phyloP scores from a whole-genome alignment of 2,329 filamentous ascomycete genomes.

The Dothistroma pini region DNA sequence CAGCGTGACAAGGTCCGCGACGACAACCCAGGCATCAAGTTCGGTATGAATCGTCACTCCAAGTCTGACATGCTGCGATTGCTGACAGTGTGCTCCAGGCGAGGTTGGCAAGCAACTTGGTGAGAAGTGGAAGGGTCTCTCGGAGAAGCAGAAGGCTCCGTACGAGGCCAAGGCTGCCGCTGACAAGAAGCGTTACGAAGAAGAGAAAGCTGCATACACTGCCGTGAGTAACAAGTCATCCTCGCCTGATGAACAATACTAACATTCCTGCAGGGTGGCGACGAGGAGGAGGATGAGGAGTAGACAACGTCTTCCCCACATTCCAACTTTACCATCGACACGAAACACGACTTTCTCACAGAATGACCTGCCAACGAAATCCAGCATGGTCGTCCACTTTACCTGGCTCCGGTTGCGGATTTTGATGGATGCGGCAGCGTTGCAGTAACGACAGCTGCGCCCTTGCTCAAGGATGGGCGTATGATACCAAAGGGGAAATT shows the following conservation, averaged over 20 bases:
- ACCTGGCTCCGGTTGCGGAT: constrained; percentile 10
- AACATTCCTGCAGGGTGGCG: constrained; percentile 30
- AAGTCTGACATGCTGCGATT: not conserved
- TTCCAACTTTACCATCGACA: not conserved
- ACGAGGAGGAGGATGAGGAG: constrained; percentile 39
- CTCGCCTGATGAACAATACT: constrained; percentile 10
- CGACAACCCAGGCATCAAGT: constrained; percentile 96
- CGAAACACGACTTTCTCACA: not conserved
- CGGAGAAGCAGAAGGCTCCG: constrained; percentile 84
- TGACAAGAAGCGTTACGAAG: constrained; percentile 99
- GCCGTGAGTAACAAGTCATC: constrained; percentile 52
- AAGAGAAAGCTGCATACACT: constrained; percentile 92
- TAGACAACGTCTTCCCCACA: constrained; percentile 17
- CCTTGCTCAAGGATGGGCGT: constrained; percentile 18
- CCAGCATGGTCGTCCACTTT: not conserved
- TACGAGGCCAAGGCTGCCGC: constrained; percentile 95
- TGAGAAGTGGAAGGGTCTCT: constrained; percentile 97
- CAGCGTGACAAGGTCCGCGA: constrained; percentile 97
- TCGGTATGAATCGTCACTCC: constrained; percentile 58
- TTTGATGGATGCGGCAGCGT: constrained; percentile 11
- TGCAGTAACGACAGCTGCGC: constrained; percentile 18
- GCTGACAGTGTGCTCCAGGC: constrained; percentile 47
- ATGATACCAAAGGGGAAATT: constrained; percentile 23
- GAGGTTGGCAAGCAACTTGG: constrained; percentile 98
- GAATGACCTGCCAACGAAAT: not conserved